Evolutionary conservation across 495 filamentous ascomycete species (phyloP).

Genomic region (Aspergillus sclerotiicarbonarius): DNA sequence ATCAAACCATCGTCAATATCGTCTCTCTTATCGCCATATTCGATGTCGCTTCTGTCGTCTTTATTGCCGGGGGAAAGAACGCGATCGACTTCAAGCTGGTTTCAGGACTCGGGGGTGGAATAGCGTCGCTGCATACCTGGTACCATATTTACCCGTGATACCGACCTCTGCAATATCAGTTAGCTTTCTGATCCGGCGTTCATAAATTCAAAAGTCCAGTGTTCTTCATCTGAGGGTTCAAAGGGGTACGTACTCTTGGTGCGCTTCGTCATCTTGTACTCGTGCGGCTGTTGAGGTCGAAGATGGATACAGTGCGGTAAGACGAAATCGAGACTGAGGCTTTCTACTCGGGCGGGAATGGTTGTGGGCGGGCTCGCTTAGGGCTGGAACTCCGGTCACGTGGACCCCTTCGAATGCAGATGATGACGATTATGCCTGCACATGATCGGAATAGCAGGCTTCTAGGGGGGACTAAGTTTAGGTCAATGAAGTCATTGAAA

Average conservation of each 20-base stretch:
- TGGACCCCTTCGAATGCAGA: constrained; percentile 8
- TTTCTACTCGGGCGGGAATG: constrained; percentile 33
- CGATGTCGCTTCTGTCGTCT: constrained; percentile 12
- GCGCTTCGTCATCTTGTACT: constrained; percentile 87
- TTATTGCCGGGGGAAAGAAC: constrained; percentile 17
- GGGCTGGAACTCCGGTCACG: constrained; percentile 35
- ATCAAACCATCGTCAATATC: constrained; percentile 29
- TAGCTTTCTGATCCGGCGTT: constrained; percentile 28
- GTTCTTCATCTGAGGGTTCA: not conserved
- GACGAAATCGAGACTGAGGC: constrained; percentile 39
- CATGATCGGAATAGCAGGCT: not conserved
- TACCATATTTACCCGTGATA: constrained; percentile 70
- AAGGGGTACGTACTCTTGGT: constrained; percentile 69
- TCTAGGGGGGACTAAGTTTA: not conserved
- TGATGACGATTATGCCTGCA: no score
- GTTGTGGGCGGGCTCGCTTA: constrained; percentile 53
- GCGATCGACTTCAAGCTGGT: constrained; percentile 26
- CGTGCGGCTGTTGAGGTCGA: constrained; percentile 43
- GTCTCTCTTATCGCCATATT: constrained; percentile 15
- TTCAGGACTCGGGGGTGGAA: constrained; percentile 19
- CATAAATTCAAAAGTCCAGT: not conserved
- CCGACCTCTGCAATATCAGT: constrained; percentile 69
- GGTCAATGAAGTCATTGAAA: not conserved
- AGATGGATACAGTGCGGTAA: constrained; percentile 44
- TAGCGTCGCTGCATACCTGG: constrained; percentile 51